Base-by-base conservation (phyloP, 345 rosid genomes). In the Brassica nigra region DNA sequence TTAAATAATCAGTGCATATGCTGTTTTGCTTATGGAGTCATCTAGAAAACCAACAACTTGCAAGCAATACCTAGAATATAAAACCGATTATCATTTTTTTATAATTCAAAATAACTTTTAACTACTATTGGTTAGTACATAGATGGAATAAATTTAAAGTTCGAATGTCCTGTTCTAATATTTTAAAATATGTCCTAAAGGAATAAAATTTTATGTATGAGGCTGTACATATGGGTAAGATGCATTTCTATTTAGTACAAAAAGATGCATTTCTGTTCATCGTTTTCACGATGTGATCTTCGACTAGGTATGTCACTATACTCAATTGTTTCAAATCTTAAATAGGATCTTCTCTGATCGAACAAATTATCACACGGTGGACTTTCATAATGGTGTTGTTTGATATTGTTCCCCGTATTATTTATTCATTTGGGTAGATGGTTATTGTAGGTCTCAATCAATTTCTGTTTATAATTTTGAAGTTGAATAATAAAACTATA, bases 1-100 rank as follows among this genome's bases (percentile, higher is more conserved):
- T 54, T 69, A 62, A 69, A 36, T 54, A 69, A 75, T 63, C 36
- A 74, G 67, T 74, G 75, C 79, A 80, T 62, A 69, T 80, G 76
- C 76, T 75, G 75, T 79, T 80, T 74, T 62, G 76, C 52, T 63
- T 80, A 27, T 80, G 64, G 83, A 80, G 75, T 80, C 71, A 36
- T 75, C 76, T 63, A 70, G 76, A 70, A 75, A 75, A 68, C 71
- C 27, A 67, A 61, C 76, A 75, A 75, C 76, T 80, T 80, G 83
- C 76, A 63, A 62, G 66, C 58, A 29, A 79, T 3, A 69, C 79
- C 76, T 80, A 74, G 83, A 80, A 74, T 74, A 75, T 39, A 36
- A 68, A 74, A 63, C 79, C 62, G 39, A 62, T 47, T 49, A 54
- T 67, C 20, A 12, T 55, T 47, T 42, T 68, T 1, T 2, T 37